Evolutionary conservation across 2,329 filamentous ascomycete species (phyloP).

Genomic region (Epichloe aotearoae): DNA sequence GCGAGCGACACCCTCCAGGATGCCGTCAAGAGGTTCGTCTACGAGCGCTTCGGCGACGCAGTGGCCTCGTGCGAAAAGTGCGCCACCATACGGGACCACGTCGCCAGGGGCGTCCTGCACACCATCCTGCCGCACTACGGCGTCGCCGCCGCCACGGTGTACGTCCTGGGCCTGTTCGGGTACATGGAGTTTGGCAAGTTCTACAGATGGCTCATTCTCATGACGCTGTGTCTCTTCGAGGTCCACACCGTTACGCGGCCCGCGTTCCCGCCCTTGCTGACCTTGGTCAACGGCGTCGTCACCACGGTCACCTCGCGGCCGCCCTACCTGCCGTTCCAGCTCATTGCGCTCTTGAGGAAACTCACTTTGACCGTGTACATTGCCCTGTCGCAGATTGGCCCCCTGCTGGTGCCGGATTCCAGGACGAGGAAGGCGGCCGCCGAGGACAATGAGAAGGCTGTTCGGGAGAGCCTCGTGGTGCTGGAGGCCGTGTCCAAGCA

Average conservation of each 20-base stretch:
- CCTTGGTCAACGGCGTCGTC: conserved; percentile 32
- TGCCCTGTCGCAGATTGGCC: conserved; percentile 68
- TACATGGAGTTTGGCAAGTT: conserved; percentile 55
- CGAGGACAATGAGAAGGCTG: conserved; percentile 32
- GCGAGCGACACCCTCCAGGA: conserved; percentile 75
- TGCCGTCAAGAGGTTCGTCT: conserved; percentile 67
- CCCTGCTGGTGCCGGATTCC: conserved; percentile 39
- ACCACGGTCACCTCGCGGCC: conserved; percentile 29
- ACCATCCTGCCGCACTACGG: conserved; percentile 48
- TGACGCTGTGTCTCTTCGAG: conserved; percentile 42
- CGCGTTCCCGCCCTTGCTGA: conserved; percentile 31
- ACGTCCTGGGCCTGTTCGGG: conserved; percentile 48
- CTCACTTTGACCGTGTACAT: conserved; percentile 69
- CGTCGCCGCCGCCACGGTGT: conserved; percentile 42
- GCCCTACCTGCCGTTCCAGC: conserved; percentile 74
- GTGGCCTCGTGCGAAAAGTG: conserved; percentile 53
- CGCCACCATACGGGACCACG: conserved; percentile 58
- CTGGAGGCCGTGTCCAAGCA: conserved; percentile 46
- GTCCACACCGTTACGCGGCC: conserved; percentile 42
- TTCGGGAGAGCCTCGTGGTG: conserved; percentile 51
- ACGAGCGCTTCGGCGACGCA: conserved; percentile 74
- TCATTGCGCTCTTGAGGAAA: conserved; percentile 62
- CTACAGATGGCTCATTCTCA: conserved; percentile 49
- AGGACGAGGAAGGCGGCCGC: conserved; percentile 15
- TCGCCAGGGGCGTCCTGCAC: conserved; percentile 50